A percentile compares a stretch with the other conserved stretches of the same genome.
These are phyloP conservation scores for Petunia hybrid DNA, from an alignment of 305 asterid genomes.

Conservation along the genomic window DNA sequence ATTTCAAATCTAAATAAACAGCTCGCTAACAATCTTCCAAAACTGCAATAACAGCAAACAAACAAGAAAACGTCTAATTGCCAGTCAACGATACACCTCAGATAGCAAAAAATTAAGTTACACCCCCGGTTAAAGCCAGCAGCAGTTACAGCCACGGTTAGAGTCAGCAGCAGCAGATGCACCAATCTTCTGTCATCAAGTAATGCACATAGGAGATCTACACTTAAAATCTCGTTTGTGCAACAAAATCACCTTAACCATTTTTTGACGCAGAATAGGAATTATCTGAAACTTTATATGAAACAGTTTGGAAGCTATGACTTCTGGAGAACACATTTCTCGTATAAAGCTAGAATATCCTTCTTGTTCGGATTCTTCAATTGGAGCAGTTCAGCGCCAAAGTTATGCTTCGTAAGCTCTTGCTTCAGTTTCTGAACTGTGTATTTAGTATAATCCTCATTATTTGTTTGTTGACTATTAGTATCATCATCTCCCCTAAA, in stretches of 20 bases:
- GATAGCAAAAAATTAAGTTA: neutral
- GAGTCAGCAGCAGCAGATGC: neutral
- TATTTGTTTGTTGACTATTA: slow-evolving; percentile 61
- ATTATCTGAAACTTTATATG: slow-evolving; percentile 16
- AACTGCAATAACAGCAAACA: neutral
- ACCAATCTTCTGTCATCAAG: neutral
- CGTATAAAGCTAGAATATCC: slow-evolving; percentile 78
- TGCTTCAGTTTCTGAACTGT: slow-evolving; percentile 76
- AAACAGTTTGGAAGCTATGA: slow-evolving; percentile 34
- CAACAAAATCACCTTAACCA: neutral
- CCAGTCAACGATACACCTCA: slow-evolving; percentile 12
- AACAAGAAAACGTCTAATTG: neutral
- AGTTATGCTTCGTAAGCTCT: slow-evolving; percentile 70
- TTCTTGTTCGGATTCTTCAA: slow-evolving; percentile 71
- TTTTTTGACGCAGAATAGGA: neutral
- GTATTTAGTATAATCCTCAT: slow-evolving; percentile 71
- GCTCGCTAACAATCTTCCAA: slow-evolving; percentile 9
- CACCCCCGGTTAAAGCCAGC: slow-evolving; percentile 12
- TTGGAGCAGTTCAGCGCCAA: slow-evolving; percentile 76
- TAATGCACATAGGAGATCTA: neutral
- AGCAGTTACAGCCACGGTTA: slow-evolving; percentile 2
- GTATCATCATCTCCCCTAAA: slow-evolving; percentile 64
- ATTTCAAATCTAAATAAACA: neutral
- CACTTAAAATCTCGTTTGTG: slow-evolving; percentile 6
- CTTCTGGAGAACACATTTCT: slow-evolving; percentile 64